phyloP scores from a whole-genome alignment of 495 filamentous ascomycete genomes.

The Penicillium taxi region DNA sequence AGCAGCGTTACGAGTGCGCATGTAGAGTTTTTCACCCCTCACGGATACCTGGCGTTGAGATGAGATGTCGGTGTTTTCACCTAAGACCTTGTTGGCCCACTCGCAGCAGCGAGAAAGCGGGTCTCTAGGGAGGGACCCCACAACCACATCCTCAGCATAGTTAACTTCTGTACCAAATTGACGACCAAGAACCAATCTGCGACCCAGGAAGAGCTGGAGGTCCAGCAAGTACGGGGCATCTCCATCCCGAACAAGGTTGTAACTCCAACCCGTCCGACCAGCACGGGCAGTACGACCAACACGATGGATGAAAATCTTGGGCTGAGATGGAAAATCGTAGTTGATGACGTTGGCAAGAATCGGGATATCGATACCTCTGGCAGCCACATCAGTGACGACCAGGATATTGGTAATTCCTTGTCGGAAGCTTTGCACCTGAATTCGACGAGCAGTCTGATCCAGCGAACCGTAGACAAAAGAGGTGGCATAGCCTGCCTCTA shows the following conservation, averaged over 20 bases:
- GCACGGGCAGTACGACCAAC: conserved; percentile 93
- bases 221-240: conserved; percentile 90
- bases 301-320: conserved; percentile 93
- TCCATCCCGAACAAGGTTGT: conserved; percentile 74
- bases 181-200: conserved; percentile 62
- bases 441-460: conserved; percentile 84
- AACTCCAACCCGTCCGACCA: conserved; percentile 87
- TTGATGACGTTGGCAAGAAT: conserved; percentile 96
- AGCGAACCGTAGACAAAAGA: conserved; percentile 91
- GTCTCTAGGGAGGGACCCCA: conserved; percentile 64
- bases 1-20: conserved; percentile 80
- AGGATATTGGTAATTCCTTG: conserved; percentile 77
- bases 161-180: conserved; percentile 46
- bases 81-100: conserved; percentile 66
- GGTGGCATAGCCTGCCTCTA: conserved; percentile 69
- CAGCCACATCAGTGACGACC: conserved; percentile 96
- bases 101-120: conserved; percentile 65
- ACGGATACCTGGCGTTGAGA: conserved; percentile 60
- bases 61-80: conserved; percentile 64
- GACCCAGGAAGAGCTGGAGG: conserved; percentile 87
- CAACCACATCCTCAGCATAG: conserved; percentile 71
- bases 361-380: conserved; percentile 95
- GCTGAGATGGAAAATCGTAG: conserved; percentile 95
- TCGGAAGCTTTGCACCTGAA: conserved; percentile 83
- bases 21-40: conserved; percentile 91